phyloP scores from a whole-genome alignment of 306 rosid species.

The Hylodesmum podocarpum region DNA sequence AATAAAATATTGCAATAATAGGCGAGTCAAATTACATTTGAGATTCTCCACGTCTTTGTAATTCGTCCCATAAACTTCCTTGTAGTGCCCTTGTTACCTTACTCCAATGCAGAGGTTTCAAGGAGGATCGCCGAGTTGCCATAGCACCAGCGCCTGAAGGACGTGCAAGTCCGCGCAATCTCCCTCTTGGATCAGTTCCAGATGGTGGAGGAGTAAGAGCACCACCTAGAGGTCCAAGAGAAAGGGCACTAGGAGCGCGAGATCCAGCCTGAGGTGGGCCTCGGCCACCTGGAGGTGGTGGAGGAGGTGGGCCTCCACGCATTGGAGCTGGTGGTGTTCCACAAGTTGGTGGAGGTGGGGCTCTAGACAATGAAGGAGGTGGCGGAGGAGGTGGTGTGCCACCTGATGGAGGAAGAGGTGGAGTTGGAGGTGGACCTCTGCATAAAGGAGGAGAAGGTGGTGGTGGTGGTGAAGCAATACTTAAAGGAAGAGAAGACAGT shows the following conservation, averaged over 20 bases:
- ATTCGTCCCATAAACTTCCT: slow-evolving; percentile 97
- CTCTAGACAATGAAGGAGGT: slow-evolving; percentile 16
- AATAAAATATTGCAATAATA: slow-evolving; percentile 12
- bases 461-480: slow-evolving; percentile 32
- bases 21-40: slow-evolving; percentile 59
- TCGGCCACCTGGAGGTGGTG: slow-evolving; percentile 48
- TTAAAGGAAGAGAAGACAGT: slow-evolving; percentile 36
- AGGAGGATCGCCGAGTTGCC: slow-evolving; percentile 64
- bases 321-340: slow-evolving; percentile 31
- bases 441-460: slow-evolving; percentile 25
- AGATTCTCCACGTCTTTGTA: slow-evolving; percentile 78
- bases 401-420: slow-evolving; percentile 6
- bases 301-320: slow-evolving; percentile 38
- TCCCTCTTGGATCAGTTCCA: slow-evolving; percentile 49
- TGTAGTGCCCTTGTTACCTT: slow-evolving; percentile 82
- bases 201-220: slow-evolving; percentile 58
- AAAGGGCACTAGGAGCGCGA: slow-evolving; percentile 46
- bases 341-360: slow-evolving; percentile 6
- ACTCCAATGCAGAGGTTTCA: slow-evolving; percentile 92
- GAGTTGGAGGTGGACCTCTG: slow-evolving; percentile 27
- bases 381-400: slow-evolving; percentile 24
- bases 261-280: slow-evolving; percentile 36
- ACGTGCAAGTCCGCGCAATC: slow-evolving; percentile 87
- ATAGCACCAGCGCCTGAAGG: slow-evolving; percentile 46
- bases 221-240: slow-evolving; percentile 65